Percentiles rank a stretch among this genome's conserved stretches.
Evolutionary conservation across 345 rosid species (phyloP).

Genomic region (Toxicodendron radicans): DNA sequence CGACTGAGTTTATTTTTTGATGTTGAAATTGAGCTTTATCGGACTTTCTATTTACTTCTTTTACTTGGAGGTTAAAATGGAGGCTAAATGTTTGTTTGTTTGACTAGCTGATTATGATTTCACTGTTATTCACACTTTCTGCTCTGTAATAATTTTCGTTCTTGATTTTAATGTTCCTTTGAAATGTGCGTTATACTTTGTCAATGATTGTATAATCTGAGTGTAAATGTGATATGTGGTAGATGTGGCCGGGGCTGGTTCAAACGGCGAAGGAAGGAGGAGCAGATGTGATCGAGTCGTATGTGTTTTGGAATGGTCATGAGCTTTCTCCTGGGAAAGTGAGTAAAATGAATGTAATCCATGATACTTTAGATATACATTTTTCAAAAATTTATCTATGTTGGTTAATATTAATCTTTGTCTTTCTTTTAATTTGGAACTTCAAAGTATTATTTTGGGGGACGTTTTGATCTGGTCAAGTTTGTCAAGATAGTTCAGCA

Average conservation of each 20-base stretch:
- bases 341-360: slow-evolving; percentile 12
- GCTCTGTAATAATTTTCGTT: neutral
- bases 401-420: neutral
- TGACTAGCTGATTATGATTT: neutral
- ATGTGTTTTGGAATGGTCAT: slow-evolving; percentile 96
- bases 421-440: slow-evolving; percentile 6
- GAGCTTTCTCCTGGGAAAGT: slow-evolving; percentile 77
- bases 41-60: neutral
- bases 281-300: slow-evolving; percentile 70
- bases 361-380: neutral
- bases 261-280: slow-evolving; percentile 93
- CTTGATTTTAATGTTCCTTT: neutral
- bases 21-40: neutral
- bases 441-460: slow-evolving; percentile 70
- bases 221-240: slow-evolving; percentile 16
- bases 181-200: neutral
- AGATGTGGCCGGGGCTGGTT: slow-evolving; percentile 96
- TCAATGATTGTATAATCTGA: slow-evolving; percentile 5
- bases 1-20: too few species aligned
- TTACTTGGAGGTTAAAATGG: neutral
- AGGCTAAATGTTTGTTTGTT: neutral
- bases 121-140: neutral
- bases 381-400: neutral
- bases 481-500: slow-evolving; percentile 82
- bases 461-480: slow-evolving; percentile 85